phyloP scores from a whole-genome alignment of 441 rosid genomes.

The Omphalea diandra region DNA sequence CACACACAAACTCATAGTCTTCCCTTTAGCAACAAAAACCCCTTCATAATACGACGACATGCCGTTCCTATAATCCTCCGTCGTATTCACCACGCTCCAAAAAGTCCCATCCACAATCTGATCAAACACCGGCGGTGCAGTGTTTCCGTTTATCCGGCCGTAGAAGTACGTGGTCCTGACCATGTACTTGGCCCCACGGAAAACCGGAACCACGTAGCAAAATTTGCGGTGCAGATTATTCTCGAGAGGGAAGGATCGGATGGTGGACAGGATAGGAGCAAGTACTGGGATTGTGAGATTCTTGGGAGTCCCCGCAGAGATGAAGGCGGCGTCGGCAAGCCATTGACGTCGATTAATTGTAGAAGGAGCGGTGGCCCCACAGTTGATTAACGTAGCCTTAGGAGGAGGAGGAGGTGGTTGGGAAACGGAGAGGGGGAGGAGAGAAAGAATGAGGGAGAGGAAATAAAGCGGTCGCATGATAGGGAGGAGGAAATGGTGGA shows the following conservation, averaged over 20 bases:
- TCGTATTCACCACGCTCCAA: constrained; percentile 79
- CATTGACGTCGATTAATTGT: constrained; percentile 46
- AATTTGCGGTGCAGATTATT: constrained; percentile 44
- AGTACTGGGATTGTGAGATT: constrained; percentile 33
- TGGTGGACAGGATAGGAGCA: constrained; percentile 47
- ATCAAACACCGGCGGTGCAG: constrained; percentile 71
- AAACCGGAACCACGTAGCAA: constrained; percentile 62
- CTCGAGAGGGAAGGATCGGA: constrained; percentile 68
- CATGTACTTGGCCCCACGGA: constrained; percentile 61
- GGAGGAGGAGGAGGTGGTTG: constrained; percentile 15
- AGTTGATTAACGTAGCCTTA: constrained; percentile 63
- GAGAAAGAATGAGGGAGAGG: constrained; percentile 24
- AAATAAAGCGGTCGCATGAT: constrained; percentile 17
- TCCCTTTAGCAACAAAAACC: constrained; percentile 65
- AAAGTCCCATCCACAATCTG: constrained; percentile 87
- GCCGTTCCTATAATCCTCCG: constrained; percentile 54
- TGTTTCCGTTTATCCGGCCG: constrained; percentile 67
- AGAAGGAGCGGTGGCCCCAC: constrained; percentile 53
- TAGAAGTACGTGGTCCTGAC: constrained; percentile 75
- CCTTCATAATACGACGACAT: constrained; percentile 65
- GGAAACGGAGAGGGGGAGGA: constrained; percentile 20
- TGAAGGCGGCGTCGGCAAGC: constrained; percentile 50
- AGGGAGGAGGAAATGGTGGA: constrained; percentile 7
- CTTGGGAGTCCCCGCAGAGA: constrained; percentile 46
- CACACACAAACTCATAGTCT: constrained; percentile 65